These are phyloP conservation scores for Tolypocladium ophioglossoides DNA, from an alignment of 2,329 filamentous ascomycete genomes.

Conservation along the genomic window DNA sequence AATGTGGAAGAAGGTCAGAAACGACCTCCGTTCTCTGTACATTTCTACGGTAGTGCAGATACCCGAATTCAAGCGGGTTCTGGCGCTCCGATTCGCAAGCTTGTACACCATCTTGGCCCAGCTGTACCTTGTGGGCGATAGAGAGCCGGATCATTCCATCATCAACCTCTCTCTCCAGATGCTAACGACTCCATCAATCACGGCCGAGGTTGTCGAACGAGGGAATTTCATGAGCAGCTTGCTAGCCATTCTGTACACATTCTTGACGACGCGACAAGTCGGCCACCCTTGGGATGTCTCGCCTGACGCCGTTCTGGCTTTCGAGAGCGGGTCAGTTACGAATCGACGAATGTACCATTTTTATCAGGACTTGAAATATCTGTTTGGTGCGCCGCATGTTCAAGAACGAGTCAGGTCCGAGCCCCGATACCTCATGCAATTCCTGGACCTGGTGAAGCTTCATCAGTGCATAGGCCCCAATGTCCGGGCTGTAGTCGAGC, in stretches of 20 bases:
- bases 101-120: slow-evolving; percentile 91
- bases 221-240: slow-evolving; percentile 94
- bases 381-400: slow-evolving; percentile 81
- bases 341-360: slow-evolving; percentile 97
- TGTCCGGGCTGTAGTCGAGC: slow-evolving; percentile 78
- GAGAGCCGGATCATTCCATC: slow-evolving; percentile 95
- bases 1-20: slow-evolving; percentile 92
- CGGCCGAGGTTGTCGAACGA: slow-evolving; percentile 84
- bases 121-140: slow-evolving; percentile 87
- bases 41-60: slow-evolving; percentile 95
- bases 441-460: slow-evolving; percentile 88
- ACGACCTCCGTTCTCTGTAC: slow-evolving; percentile 84
- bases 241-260: slow-evolving; percentile 94
- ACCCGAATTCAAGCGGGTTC: slow-evolving; percentile 87
- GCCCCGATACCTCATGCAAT: slow-evolving; percentile 82
- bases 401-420: slow-evolving; percentile 76
- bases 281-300: slow-evolving; percentile 86
- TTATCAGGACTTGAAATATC: slow-evolving; percentile 86
- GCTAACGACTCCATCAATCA: slow-evolving; percentile 93
- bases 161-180: slow-evolving; percentile 96
- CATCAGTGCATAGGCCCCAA: slow-evolving; percentile 98
- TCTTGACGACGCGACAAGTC: slow-evolving; percentile 90
- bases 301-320: slow-evolving; percentile 75
- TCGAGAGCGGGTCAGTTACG: slow-evolving; percentile 88
- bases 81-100: slow-evolving; percentile 87